Conservation (phyloP, 2,329 filamentous ascomycete genomes). For the Aureobasidium sp. region DNA sequence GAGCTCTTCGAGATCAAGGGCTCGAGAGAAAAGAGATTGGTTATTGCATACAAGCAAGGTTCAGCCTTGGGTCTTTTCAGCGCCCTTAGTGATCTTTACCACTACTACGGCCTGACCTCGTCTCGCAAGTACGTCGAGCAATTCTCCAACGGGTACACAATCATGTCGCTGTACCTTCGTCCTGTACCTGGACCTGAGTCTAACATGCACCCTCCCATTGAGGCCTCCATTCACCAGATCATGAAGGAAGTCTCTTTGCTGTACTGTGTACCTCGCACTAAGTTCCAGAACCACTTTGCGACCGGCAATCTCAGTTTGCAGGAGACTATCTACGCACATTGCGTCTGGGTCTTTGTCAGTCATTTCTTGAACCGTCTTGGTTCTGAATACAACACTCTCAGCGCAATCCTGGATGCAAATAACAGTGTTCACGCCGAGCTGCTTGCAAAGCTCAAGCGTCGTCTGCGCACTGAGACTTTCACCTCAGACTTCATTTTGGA, state of each 20-base stretch:
- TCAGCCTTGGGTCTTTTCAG: constrained; percentile 93
- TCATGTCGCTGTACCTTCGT: constrained; percentile 91
- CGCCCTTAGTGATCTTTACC: constrained; percentile 89
- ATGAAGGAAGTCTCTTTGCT: constrained; percentile 96
- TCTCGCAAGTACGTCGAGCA: constrained; percentile 90
- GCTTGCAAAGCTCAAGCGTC: constrained; percentile 88
- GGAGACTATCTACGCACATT: constrained; percentile 95
- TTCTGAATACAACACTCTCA: constrained; percentile 83
- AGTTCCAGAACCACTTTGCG: constrained; percentile 84
- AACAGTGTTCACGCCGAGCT: constrained; percentile 83
- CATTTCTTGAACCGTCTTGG: constrained; percentile 96
- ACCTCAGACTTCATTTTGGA: constrained; percentile 97
- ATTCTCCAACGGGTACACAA: constrained; percentile 95
- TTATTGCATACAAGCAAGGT: constrained; percentile 88
- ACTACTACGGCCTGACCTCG: constrained; percentile 96
- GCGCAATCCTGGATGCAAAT: constrained; percentile 68
- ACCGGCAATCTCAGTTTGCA: constrained; percentile 82
- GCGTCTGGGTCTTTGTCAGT: constrained; percentile 94
- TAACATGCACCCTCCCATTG: constrained; percentile 66
- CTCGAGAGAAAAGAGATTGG: constrained; percentile 83
- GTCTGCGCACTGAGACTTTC: constrained; percentile 92
- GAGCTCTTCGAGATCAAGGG: constrained; percentile 95
- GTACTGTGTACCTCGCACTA: constrained; percentile 97
- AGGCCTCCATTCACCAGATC: constrained; percentile 95
- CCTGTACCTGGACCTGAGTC: constrained; percentile 55